Evolutionary conservation across 2,329 filamentous ascomycete species (phyloP).

Genomic region (Ceratocystis harringtonii): DNA sequence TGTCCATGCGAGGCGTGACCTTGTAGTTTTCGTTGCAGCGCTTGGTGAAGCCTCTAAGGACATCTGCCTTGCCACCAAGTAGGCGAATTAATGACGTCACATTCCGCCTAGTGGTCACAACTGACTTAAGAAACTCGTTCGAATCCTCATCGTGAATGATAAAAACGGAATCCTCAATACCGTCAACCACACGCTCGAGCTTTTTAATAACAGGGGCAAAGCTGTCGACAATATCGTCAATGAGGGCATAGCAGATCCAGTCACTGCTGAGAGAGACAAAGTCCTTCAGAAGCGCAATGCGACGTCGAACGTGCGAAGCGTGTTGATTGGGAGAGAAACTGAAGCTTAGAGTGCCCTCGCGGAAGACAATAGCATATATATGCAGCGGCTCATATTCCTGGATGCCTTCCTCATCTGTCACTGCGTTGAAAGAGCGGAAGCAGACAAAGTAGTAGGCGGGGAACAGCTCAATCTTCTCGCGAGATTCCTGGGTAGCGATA

Average conservation of each 20-base stretch:
- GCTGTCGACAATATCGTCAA: conserved; percentile 94
- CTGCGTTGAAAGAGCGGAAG: conserved; percentile 78
- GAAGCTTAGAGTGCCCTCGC: conserved; percentile 88
- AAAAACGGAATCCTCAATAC: conserved; percentile 91
- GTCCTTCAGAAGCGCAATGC: conserved; percentile 84
- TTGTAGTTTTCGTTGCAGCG: conserved; percentile 96
- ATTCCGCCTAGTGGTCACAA: conserved; percentile 84
- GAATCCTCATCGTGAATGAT: conserved; percentile 83
- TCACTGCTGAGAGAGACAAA: conserved; percentile 90
- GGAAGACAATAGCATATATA: conserved; percentile 92
- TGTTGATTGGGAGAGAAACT: conserved; percentile 81
- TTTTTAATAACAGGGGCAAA: conserved; percentile 82
- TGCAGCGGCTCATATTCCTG: conserved; percentile 89
- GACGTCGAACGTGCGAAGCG: conserved; percentile 73
- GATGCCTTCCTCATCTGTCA: conserved; percentile 61
- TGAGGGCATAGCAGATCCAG: conserved; percentile 98
- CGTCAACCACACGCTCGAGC: conserved; percentile 77
- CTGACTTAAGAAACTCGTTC: conserved; percentile 68
- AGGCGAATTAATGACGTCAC: conserved; percentile 88
- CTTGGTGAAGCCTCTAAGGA: conserved; percentile 94
- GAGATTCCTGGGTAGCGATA: conserved; percentile 85
- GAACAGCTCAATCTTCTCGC: conserved; percentile 97
- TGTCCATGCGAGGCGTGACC: conserved; percentile 88
- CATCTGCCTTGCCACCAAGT: conserved; percentile 92
- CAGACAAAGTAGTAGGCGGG: conserved; percentile 96